Base-by-base conservation (phyloP, 163 green algal genomes). In the Prototheca wickerhamii region DNA sequence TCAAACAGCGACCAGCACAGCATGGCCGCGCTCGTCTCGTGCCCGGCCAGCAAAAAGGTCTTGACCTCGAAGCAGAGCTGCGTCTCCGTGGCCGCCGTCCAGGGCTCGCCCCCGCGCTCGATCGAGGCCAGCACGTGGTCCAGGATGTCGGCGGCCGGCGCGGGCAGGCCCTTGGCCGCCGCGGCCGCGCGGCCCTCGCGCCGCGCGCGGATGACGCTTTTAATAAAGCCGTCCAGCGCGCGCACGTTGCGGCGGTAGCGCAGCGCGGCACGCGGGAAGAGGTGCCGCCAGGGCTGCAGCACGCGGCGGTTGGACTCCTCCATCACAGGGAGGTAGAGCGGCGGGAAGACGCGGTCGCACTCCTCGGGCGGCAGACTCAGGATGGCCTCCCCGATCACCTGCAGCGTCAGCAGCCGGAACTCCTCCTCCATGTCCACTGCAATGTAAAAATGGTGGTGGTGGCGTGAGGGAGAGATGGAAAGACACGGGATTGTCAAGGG, bases 41-140 rank as follows among this genome's bases (percentile, higher is more conserved):
- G 91, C 4, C 91, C 91, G 12, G 91, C 91, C 64, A 98, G 76
- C 70, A 98, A 68, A 65, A 98, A 96, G 4, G 91, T 98, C 82
- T 97, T 98, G 40, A 96, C 75, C 79, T 98, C 91, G 64, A 87
- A 96, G 76, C 88, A 96, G 69, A 96, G 79, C 85, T 98, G 91
- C 42, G 62, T 71, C 71, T 96, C 85, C 29, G 89, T 70, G 6
- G 67, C 79, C 0, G 66, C 4, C 30, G 63, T 82, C 84, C 84
- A 94, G 44, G 62, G 64, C 33, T 82, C 76, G 26, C 84, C 85
- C 32, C 67, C 51, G 25, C 69, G 74, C 66, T 66, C 56, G 32
- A 71, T 25, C 17, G 44, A 25, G 17, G 73, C 67, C 51, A 97
- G 70, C 43, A 95, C 83, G 26, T 78, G 78, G 63, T 96, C 90